A percentile compares a stretch with the other conserved stretches of the same genome.
phyloP scores from a whole-genome alignment of 2,329 filamentous ascomycete genomes.

The Penicillium expansum region DNA sequence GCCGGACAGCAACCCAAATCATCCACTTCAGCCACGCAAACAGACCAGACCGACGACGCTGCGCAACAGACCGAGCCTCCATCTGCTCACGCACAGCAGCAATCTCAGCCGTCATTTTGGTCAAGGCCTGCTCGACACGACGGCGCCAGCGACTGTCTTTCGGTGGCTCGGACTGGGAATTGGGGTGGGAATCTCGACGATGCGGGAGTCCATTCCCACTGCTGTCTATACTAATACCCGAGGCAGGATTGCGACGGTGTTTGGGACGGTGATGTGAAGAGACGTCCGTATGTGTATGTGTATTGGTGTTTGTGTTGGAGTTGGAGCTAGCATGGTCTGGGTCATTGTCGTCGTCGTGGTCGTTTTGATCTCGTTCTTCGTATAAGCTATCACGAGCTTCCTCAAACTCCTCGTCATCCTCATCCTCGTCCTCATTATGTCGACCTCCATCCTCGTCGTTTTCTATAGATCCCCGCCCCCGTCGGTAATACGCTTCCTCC shows the following conservation, averaged over 20 bases:
- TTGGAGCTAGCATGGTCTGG: slow-evolving; percentile 43
- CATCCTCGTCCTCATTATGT: slow-evolving; percentile 37
- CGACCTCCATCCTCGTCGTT: slow-evolving; percentile 16
- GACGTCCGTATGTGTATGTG: slow-evolving; percentile 25
- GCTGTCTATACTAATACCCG: slow-evolving; percentile 7
- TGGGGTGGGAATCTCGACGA: slow-evolving; percentile 3
- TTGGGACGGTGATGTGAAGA: slow-evolving; percentile 3
- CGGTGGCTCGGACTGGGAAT: slow-evolving; percentile 57
- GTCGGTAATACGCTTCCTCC: slow-evolving; percentile 48
- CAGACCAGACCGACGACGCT: slow-evolving; percentile 62
- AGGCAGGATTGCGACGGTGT: slow-evolving; percentile 13
- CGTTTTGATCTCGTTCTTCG: slow-evolving; percentile 30
- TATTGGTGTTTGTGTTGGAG: slow-evolving; percentile 6
- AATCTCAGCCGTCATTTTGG: slow-evolving; percentile 87
- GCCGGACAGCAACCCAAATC: slow-evolving; percentile 67
- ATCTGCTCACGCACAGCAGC: slow-evolving; percentile 91
- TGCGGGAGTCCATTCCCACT: slow-evolving; percentile 8
- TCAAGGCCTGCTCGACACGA: slow-evolving; percentile 79
- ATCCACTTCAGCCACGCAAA: slow-evolving; percentile 70
- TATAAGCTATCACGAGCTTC: slow-evolving; percentile 37
- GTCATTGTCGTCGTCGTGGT: slow-evolving; percentile 24
- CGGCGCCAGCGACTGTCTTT: slow-evolving; percentile 71
- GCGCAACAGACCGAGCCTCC: slow-evolving; percentile 70
- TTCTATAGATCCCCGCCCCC: slow-evolving; percentile 34
- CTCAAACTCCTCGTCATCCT: slow-evolving; percentile 40